These are phyloP conservation scores for Vigna nakashimae DNA, from an alignment of 306 rosid species.

Conservation along the genomic window DNA sequence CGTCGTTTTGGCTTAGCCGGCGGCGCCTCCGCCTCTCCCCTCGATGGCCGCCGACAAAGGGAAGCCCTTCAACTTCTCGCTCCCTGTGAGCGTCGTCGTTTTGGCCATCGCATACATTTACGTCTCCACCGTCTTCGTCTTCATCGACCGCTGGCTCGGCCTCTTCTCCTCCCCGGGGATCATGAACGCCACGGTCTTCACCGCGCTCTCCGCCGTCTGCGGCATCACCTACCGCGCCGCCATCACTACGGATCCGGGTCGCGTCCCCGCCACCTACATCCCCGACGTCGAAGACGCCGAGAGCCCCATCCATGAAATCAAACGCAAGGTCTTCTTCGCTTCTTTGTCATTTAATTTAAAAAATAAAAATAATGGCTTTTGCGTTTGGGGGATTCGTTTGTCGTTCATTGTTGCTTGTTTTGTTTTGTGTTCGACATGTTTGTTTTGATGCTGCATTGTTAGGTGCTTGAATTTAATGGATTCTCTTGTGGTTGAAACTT, in stretches of 20 bases:
- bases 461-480: neutral
- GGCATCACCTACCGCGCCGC: constrained; percentile 60
- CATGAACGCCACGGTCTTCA: constrained; percentile 76
- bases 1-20: constrained; percentile 78
- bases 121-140: constrained; percentile 77
- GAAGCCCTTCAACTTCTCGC: constrained; percentile 50
- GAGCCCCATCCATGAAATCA: constrained; percentile 87
- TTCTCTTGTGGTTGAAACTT: constrained; percentile 9
- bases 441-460: constrained; percentile 22
- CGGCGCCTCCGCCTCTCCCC: constrained; percentile 46
- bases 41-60: constrained; percentile 35
- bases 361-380: neutral
- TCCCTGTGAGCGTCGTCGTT: constrained; percentile 75
- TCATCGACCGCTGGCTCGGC: constrained; percentile 89
- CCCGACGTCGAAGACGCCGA: constrained; percentile 82
- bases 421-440: neutral
- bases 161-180: constrained; percentile 92
- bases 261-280: constrained; percentile 73
- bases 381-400: neutral
- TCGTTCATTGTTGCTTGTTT: constrained; percentile 1
- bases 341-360: neutral
- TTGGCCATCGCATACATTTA: constrained; percentile 68
- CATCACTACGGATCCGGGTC: constrained; percentile 82
- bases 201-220: constrained; percentile 70
- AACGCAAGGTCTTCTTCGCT: constrained; percentile 77